Evolutionary conservation across 139 green algal genomes (phyloP).

Genomic region (Tetraselmis chui): DNA sequence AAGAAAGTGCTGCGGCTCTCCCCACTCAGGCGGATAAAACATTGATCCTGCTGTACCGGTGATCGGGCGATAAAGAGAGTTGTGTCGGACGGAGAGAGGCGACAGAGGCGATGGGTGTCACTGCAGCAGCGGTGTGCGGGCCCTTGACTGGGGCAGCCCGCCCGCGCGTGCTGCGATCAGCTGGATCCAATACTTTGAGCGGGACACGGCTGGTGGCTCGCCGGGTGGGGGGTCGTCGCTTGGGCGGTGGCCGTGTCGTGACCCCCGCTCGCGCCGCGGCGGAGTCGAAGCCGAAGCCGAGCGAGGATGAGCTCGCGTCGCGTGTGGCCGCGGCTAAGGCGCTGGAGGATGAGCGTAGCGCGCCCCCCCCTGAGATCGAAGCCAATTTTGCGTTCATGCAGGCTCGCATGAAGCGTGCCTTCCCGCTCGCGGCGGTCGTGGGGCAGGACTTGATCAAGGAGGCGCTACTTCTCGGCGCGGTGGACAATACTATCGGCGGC

Average conservation of each 20-base stretch:
- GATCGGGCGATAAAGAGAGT: no score
- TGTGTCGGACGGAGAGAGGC: no score
- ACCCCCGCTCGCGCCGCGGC: no score
- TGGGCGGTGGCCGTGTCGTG: no score
- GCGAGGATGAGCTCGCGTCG: background rate
- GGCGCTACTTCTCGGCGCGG: constrained; percentile 92
- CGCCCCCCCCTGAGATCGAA: background rate
- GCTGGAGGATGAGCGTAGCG: background rate
- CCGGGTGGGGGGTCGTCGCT: background rate
- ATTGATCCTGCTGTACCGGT: no score
- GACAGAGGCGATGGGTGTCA: no score
- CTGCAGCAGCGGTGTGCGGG: no score
- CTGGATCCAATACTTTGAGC: background rate
- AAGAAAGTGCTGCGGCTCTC: no score
- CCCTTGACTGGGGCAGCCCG: no score
- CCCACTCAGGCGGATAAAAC: no score
- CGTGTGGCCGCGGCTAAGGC: background rate
- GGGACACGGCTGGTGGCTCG: background rate
- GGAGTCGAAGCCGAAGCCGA: background rate
- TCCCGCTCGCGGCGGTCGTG: constrained; percentile 78
- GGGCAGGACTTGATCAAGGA: constrained; percentile 93
- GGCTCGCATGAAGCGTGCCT: constrained; percentile 42
- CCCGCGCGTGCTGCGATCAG: no score
- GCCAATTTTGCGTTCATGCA: background rate
- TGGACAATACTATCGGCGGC: constrained; percentile 84